phyloP scores from a whole-genome alignment of 108 stramenopile species.

The Schizochytrium sp. region DNA sequence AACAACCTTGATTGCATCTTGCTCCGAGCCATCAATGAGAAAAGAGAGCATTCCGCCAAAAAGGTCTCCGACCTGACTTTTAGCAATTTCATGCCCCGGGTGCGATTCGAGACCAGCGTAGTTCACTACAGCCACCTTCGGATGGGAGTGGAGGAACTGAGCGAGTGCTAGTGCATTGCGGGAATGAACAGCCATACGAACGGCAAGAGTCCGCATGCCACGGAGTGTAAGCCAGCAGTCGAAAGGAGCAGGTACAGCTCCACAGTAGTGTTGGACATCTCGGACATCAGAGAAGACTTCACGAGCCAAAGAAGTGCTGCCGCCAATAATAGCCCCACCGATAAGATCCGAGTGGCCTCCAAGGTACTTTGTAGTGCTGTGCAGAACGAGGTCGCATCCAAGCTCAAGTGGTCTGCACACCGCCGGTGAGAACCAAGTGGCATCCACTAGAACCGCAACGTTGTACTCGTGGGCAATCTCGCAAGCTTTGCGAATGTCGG shows the following conservation, averaged over 20 bases:
- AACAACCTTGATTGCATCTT: neutral
- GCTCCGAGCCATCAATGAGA: neutral
- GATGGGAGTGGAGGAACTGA: conserved; percentile 58
- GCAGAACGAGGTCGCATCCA: conserved; percentile 67
- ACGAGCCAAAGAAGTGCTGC: neutral
- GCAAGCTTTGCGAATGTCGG: conserved; percentile 35
- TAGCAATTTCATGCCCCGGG: conserved; percentile 16
- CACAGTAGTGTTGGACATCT: neutral
- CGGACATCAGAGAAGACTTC: conserved; percentile 57
- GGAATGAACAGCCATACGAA: conserved; percentile 67
- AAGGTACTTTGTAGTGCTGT: conserved; percentile 64
- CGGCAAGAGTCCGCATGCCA: conserved; percentile 72
- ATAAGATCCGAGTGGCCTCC: conserved; percentile 69
- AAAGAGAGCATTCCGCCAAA: conserved; percentile 64
- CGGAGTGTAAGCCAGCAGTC: conserved; percentile 61
- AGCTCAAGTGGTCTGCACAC: conserved; percentile 61
- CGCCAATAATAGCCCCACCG: conserved; percentile 68
- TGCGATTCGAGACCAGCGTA: conserved; percentile 58
- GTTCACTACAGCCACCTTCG: conserved; percentile 53
- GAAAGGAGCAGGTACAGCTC: conserved; percentile 45
- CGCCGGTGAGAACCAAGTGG: conserved; percentile 65
- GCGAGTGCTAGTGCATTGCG: conserved; percentile 64
- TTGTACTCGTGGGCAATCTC: neutral
- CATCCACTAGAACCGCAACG: conserved; percentile 60
- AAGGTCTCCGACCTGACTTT: conserved; percentile 38